These are phyloP conservation scores for Benincasa hispida DNA, from an alignment of 306 rosid genomes.

Conservation along the genomic window DNA sequence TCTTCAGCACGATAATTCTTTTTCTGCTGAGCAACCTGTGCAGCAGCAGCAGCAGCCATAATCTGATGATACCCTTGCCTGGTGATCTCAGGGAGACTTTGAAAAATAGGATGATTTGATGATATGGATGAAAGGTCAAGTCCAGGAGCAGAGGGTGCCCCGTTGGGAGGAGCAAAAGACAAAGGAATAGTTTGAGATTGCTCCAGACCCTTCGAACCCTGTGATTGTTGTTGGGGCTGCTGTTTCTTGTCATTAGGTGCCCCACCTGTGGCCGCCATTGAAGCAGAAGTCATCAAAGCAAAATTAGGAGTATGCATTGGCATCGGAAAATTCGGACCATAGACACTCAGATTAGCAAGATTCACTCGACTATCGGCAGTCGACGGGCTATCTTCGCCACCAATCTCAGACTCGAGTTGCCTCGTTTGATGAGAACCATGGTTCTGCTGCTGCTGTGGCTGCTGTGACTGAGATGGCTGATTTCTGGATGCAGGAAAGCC, in stretches of 20 bases:
- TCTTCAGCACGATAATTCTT: slow-evolving; percentile 54
- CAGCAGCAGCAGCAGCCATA: slow-evolving; percentile 38
- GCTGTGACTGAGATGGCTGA: slow-evolving; percentile 37
- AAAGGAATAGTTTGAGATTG: slow-evolving; percentile 61
- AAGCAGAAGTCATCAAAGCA: slow-evolving; percentile 53
- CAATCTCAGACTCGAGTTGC: slow-evolving; percentile 68
- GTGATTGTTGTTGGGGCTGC: slow-evolving; percentile 38
- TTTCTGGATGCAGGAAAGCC: slow-evolving; percentile 66
- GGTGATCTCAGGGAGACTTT: slow-evolving; percentile 22
- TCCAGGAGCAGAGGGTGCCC: slow-evolving; percentile 41
- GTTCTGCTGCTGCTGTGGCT: slow-evolving; percentile 36
- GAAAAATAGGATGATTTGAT: slow-evolving; percentile 50
- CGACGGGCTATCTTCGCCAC: slow-evolving; percentile 79
- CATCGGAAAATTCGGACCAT: slow-evolving; percentile 65
- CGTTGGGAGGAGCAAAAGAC: slow-evolving; percentile 69
- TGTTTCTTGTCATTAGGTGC: slow-evolving; percentile 52
- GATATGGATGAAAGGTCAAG: slow-evolving; percentile 59
- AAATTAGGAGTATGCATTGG: slow-evolving; percentile 62
- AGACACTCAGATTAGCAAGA: slow-evolving; percentile 47
- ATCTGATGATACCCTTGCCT: slow-evolving; percentile 32
- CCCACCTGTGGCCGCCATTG: slow-evolving; percentile 38
- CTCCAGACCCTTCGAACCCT: slow-evolving; percentile 57
- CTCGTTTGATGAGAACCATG: slow-evolving; percentile 44
- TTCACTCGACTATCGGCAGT: slow-evolving; percentile 62
- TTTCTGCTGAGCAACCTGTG: slow-evolving; percentile 60